Evolutionary conservation across 2,329 filamentous ascomycete species (phyloP).

Genomic region (Clonostachys sp.): DNA sequence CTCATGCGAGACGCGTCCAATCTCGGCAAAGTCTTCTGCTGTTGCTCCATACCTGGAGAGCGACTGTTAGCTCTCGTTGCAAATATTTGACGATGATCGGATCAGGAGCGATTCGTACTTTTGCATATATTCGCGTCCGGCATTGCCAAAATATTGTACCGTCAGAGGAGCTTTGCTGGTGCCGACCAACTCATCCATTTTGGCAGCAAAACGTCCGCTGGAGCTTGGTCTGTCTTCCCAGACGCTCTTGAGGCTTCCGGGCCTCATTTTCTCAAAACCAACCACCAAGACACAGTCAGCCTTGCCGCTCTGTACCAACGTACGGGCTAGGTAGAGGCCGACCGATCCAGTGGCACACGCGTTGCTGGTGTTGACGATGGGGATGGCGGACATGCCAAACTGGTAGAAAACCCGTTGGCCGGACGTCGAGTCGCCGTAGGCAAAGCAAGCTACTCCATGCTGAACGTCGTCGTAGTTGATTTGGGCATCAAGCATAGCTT

Average conservation of each 20-base stretch:
- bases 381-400: background rate
- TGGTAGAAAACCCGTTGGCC: background rate
- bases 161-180: constrained; percentile 78
- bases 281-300: constrained; percentile 29
- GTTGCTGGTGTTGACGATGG: background rate
- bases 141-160: constrained; percentile 94
- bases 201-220: constrained; percentile 63
- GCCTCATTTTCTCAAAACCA: background rate
- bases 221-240: constrained; percentile 85
- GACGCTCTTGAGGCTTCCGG: constrained; percentile 6
- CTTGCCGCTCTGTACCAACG: constrained; percentile 55
- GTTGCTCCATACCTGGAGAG: constrained; percentile 49
- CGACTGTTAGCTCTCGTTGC: too few relatives aligned
- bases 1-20: constrained; percentile 85
- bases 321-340: background rate
- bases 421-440: background rate
- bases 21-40: constrained; percentile 86
- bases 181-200: constrained; percentile 81
- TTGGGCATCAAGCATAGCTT: background rate
- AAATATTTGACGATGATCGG: too few relatives aligned
- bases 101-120: constrained; percentile 55
- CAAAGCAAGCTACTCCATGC: background rate
- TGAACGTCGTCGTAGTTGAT: background rate
- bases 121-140: constrained; percentile 90
- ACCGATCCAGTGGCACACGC: background rate